These are phyloP conservation scores for Zygnema circumcarinatum DNA, from an alignment of 139 green algal species.

Conservation along the genomic window DNA sequence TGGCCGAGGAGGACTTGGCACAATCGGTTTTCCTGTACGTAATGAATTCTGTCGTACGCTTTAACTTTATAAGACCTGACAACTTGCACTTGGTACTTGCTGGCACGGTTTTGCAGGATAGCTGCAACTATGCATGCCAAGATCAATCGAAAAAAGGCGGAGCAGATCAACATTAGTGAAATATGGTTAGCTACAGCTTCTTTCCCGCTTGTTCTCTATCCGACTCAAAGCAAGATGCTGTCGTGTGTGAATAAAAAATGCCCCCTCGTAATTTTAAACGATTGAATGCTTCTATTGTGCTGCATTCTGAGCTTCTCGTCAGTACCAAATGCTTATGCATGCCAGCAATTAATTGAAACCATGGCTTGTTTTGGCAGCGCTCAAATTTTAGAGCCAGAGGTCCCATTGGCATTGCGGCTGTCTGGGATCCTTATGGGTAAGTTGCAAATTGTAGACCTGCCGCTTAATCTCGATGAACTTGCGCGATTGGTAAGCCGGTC, in stretches of 20 bases:
- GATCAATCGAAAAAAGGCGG: slow-evolving; percentile 28
- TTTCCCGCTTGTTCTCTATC: no score
- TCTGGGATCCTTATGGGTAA: slow-evolving; percentile 44
- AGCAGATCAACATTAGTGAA: slow-evolving; percentile 38
- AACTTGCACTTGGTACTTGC: background rate
- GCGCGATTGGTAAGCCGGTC: no score
- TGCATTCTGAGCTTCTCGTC: no score
- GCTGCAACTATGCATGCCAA: slow-evolving; percentile 43
- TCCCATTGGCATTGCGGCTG: slow-evolving; percentile 29
- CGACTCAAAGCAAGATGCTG: no score
- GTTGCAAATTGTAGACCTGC: background rate
- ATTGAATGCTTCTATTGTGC: no score
- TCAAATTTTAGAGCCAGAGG: slow-evolving; percentile 33
- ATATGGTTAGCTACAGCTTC: no score
- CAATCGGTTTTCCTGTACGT: background rate
- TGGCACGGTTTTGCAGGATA: slow-evolving; percentile 28
- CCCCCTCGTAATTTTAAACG: no score
- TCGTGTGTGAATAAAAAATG: no score
- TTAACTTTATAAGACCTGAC: background rate
- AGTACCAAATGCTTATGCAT: no score
- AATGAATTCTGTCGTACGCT: background rate
- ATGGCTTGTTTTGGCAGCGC: slow-evolving; percentile 5
- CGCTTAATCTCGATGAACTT: background rate
- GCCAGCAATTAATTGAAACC: no score
- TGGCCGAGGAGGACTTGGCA: background rate